Evolutionary conservation across 2,329 filamentous ascomycete genomes (phyloP).

Genomic region (Ophiostoma novo-ulmi): DNA sequence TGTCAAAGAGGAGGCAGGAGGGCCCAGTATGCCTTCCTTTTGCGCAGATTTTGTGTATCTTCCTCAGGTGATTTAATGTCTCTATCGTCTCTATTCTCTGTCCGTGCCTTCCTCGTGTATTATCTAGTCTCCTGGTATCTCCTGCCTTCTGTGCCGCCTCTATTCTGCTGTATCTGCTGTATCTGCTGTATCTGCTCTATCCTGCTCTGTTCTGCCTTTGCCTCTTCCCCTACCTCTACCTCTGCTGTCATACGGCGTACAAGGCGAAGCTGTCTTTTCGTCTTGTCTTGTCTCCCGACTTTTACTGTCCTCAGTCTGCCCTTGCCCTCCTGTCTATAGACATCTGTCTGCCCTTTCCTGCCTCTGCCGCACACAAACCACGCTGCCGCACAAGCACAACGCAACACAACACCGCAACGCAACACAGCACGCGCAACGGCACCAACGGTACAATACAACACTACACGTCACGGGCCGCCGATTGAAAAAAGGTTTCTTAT

Average conservation of each 20-base stretch:
- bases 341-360: neutral
- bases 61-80: too few relatives aligned
- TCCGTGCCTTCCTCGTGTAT: neutral
- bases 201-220: neutral
- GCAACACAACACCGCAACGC: neutral
- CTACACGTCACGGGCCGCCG: too few relatives aligned
- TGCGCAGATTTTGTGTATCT: too few relatives aligned
- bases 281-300: neutral
- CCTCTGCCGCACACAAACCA: slow-evolving; percentile 2
- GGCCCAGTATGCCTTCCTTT: neutral
- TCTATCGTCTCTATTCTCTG: neutral
- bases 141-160: too few relatives aligned
- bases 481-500: neutral
- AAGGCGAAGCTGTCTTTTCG: neutral
- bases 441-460: too few relatives aligned
- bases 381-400: neutral
- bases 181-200: too few relatives aligned
- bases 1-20: neutral
- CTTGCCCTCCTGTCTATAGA: neutral
- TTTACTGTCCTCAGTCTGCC: neutral
- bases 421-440: neutral
- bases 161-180: too few relatives aligned
- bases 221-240: neutral
- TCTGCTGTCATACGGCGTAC: neutral
- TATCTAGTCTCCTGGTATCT: neutral